These are phyloP conservation scores for Komagataea norvegica DNA, from an alignment of 1,139 yeast genomes.

Conservation along the genomic window DNA sequence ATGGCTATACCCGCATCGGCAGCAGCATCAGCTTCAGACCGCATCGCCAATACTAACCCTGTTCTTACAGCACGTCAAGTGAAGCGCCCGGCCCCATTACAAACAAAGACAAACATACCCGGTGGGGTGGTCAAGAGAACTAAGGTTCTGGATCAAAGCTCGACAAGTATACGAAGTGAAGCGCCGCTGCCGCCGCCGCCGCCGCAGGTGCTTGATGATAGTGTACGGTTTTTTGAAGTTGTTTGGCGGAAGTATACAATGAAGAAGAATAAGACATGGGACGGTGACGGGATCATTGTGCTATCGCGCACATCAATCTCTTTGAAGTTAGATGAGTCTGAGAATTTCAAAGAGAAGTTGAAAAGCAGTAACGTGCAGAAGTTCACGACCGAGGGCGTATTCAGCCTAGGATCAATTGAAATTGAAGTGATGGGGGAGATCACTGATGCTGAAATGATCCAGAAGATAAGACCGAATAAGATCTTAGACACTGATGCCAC, in stretches of 20 bases:
- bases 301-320: conserved; percentile 23
- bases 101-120: conserved; percentile 1
- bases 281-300: conserved; percentile 73
- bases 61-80: neutral
- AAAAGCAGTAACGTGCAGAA: conserved; percentile 20
- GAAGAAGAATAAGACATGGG: conserved; percentile 92
- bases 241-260: conserved; percentile 54
- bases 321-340: conserved; percentile 29
- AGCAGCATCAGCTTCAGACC: neutral
- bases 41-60: conserved; percentile 1
- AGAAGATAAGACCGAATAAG: conserved; percentile 13
- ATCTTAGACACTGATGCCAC: neutral
- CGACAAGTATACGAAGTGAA: conserved; percentile 3
- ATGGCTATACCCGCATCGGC: conserved; percentile 15
- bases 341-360: conserved; percentile 27
- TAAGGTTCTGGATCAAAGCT: neutral
- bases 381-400: conserved; percentile 37
- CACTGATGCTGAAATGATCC: conserved; percentile 21
- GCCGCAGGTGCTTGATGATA: neutral
- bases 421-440: conserved; percentile 48
- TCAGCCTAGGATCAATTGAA: conserved; percentile 48
- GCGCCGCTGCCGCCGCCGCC: neutral
- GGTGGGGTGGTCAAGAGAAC: neutral
- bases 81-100: conserved; percentile 3
- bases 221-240: conserved; percentile 21